Evolutionary conservation across 1,284 basidiomycete genomes (phyloP).

Genomic region (Trametes sp.): DNA sequence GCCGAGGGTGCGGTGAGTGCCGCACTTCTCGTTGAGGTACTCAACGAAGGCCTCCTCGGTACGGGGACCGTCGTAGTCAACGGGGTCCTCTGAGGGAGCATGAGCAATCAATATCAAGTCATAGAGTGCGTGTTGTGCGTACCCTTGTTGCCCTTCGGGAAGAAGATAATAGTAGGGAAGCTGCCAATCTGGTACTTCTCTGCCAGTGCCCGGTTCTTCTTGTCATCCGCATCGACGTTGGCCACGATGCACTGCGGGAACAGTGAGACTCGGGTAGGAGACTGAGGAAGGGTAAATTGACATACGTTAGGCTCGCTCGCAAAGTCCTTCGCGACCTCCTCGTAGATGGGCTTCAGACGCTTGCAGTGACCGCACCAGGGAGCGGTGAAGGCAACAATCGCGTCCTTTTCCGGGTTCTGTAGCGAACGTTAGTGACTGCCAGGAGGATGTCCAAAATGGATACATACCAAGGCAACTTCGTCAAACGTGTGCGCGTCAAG

Average conservation of each 20-base stretch:
- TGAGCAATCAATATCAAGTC: background rate
- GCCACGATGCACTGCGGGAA: constrained; percentile 79
- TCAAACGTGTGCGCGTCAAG: constrained; percentile 81
- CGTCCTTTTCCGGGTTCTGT: constrained; percentile 80
- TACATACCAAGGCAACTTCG: constrained; percentile 70
- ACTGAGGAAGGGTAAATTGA: constrained; percentile 15
- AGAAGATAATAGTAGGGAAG: constrained; percentile 96
- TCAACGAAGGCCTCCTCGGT: constrained; percentile 73
- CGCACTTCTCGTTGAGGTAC: constrained; percentile 89
- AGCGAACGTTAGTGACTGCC: constrained; percentile 1
- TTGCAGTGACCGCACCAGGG: constrained; percentile 93
- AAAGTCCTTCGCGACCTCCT: constrained; percentile 86
- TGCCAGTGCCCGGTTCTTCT: constrained; percentile 81
- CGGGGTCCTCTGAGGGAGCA: constrained; percentile 52
- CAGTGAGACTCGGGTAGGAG: constrained; percentile 3
- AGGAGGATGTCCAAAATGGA: no score
- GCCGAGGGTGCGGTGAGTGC: constrained; percentile 82
- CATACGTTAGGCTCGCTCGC: constrained; percentile 76
- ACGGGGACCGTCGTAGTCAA: constrained; percentile 74
- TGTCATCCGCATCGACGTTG: constrained; percentile 90
- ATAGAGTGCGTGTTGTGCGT: background rate
- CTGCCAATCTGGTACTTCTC: constrained; percentile 75
- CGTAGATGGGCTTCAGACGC: constrained; percentile 86
- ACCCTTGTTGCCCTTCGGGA: constrained; percentile 68
- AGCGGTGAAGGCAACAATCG: constrained; percentile 91